A percentile compares a stretch with the other conserved stretches of the same genome.
phyloP scores from a whole-genome alignment of 2,329 filamentous ascomycete species.

The Septoria petroselini region DNA sequence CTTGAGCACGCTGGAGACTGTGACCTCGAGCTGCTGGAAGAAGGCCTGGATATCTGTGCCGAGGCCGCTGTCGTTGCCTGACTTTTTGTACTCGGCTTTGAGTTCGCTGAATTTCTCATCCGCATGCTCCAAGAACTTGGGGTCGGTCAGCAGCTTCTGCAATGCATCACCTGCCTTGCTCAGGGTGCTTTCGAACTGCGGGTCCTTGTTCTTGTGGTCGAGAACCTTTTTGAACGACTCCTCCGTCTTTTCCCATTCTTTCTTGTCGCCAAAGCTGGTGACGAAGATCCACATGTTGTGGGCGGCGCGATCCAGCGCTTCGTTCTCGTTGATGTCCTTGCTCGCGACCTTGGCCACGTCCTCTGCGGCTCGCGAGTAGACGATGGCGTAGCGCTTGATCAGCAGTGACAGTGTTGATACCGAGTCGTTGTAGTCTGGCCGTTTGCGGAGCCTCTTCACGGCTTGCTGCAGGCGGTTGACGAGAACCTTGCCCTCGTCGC shows the following conservation, averaged over 20 bases:
- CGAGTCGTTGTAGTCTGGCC: conserved; percentile 79
- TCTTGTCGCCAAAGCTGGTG: conserved; percentile 70
- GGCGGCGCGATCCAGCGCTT: conserved; percentile 69
- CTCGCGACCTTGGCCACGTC: conserved; percentile 65
- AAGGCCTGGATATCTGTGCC: conserved; percentile 70
- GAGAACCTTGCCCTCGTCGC: conserved; percentile 70
- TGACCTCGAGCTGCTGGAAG: conserved; percentile 64
- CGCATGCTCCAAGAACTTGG: conserved; percentile 76
- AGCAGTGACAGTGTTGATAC: conserved; percentile 74
- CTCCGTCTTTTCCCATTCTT: conserved; percentile 74
- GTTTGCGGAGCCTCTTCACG: conserved; percentile 68
- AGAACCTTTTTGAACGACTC: conserved; percentile 66
- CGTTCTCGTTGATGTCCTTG: conserved; percentile 69
- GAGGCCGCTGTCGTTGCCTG: conserved; percentile 65
- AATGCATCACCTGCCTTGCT: conserved; percentile 69
- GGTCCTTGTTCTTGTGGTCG: conserved; percentile 70
- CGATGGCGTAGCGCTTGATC: conserved; percentile 71
- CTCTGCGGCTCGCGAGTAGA: conserved; percentile 71
- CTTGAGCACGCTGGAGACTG: conserved; percentile 64
- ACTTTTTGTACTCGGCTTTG: conserved; percentile 53
- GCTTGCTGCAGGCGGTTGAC: conserved; percentile 72
- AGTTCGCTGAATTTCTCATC: conserved; percentile 63
- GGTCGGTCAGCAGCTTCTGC: conserved; percentile 79
- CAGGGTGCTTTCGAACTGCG: conserved; percentile 77
- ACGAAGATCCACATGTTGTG: conserved; percentile 78